phyloP scores from a whole-genome alignment of 2,329 filamentous ascomycete species.

The Bertia moriformis region DNA sequence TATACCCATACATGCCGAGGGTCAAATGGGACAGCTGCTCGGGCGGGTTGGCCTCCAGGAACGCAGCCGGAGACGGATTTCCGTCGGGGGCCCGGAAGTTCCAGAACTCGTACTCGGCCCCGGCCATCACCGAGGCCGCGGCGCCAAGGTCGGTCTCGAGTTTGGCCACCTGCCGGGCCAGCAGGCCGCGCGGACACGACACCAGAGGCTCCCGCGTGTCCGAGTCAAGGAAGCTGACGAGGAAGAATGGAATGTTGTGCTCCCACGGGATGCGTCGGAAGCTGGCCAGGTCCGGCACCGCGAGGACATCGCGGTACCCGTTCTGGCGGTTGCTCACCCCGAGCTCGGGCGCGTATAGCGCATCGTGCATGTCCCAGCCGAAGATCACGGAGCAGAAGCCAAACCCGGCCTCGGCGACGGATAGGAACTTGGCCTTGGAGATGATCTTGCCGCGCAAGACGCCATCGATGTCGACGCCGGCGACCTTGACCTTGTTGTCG shows the following conservation, averaged over 20 bases:
- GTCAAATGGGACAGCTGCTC: conserved; percentile 53
- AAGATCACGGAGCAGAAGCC: conserved; percentile 77
- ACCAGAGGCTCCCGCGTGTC: conserved; percentile 30
- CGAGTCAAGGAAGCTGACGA: conserved; percentile 60
- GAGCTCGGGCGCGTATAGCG: conserved; percentile 63
- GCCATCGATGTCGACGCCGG: conserved; percentile 65
- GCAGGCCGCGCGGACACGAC: neutral
- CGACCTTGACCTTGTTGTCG: conserved; percentile 62
- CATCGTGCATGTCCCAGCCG: conserved; percentile 79
- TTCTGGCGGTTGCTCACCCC: conserved; percentile 67
- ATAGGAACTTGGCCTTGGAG: conserved; percentile 71
- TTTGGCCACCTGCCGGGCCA: conserved; percentile 28
- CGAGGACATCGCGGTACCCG: conserved; percentile 63
- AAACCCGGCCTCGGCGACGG: conserved; percentile 59
- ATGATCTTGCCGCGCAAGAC: conserved; percentile 66
- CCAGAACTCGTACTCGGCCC: conserved; percentile 71
- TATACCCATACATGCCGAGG: conserved; percentile 75
- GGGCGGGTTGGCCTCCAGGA: conserved; percentile 50
- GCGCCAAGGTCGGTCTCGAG: conserved; percentile 20
- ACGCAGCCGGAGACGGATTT: conserved; percentile 23
- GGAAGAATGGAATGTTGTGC: conserved; percentile 60
- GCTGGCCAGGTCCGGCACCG: conserved; percentile 54
- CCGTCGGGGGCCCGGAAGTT: conserved; percentile 46
- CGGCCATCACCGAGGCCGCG: too few species aligned
- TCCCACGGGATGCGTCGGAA: conserved; percentile 72